Conservation (phyloP, 1,284 basidiomycete species). For the Cryptococcus amylolentus region DNA sequence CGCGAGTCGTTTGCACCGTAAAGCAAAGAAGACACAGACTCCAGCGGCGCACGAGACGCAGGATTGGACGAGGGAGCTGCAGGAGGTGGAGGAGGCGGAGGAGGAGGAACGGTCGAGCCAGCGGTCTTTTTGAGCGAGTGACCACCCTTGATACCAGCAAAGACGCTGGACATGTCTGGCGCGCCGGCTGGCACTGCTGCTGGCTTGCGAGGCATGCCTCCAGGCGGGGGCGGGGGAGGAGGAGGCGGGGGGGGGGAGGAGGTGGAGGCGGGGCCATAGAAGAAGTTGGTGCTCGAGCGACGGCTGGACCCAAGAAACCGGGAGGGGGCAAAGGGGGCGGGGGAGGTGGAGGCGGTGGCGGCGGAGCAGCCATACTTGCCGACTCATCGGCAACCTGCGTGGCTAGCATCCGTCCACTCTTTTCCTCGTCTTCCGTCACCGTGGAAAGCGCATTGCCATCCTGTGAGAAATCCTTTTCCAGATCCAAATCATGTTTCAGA, state of each 20-base stretch:
- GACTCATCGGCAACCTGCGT: not conserved
- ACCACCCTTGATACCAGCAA: conserved; percentile 46
- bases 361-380: conserved; percentile 6
- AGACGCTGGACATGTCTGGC: conserved; percentile 38
- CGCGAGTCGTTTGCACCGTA: conserved; percentile 53
- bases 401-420: not conserved
- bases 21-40: conserved; percentile 35
- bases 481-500: conserved; percentile 14
- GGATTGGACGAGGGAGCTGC: conserved; percentile 10
- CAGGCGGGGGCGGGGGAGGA: conserved; percentile 7
- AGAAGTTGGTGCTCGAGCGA: conserved; percentile 6
- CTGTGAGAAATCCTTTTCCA: conserved; percentile 15
- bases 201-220: not conserved
- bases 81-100: conserved; percentile 16
- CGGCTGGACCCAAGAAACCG: conserved; percentile 11
- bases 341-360: conserved; percentile 28
- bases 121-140: conserved; percentile 34
- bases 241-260: conserved; percentile 49
- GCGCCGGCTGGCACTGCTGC: not conserved
- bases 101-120: conserved; percentile 15
- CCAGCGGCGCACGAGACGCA: conserved; percentile 34
- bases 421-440: conserved; percentile 19
- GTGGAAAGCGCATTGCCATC: conserved; percentile 11
- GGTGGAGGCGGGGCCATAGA: conserved; percentile 17
- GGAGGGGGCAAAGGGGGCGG: conserved; percentile 15